Base-by-base conservation (phyloP, 2,329 filamentous ascomycete species). In the Parastagonospora avenae region DNA sequence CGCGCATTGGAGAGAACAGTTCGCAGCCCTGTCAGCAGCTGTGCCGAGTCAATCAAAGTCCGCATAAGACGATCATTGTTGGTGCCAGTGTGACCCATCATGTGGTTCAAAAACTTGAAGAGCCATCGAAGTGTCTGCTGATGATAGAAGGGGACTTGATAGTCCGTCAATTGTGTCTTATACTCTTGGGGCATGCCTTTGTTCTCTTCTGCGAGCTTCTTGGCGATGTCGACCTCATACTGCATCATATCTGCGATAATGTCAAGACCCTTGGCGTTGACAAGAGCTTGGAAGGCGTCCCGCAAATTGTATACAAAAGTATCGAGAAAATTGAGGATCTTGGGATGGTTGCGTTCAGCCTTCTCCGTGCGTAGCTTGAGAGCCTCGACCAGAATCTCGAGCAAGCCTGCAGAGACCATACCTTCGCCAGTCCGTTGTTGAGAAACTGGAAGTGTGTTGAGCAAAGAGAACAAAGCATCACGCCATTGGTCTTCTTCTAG, bases 101-200 rank as follows among this genome's bases (percentile, higher is more conserved):
- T 88, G 71, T 97, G 92, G 63, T 96, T 92, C 56, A 96, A 89
- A 68, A 97, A 96, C 73, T 96, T 97, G 73, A 99, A 88, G 38
- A 97, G 80, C 85, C 91, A 95, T 67, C 95, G 92, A 28, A 99
- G 80, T 14, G 91, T 93, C 72, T 96, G 91, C 70, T 97, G 94
- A 62, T 96, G 89, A 70, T 92, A 91, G 71, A 91, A 97, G 0
- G 92, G 91, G 46, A 97, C 92, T 64, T 91, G 84, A 70, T 97
- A 99, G 75, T 99, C 95, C 38, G 95, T 91, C 24, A 89, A 83
- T 48, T 88, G 87, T 8, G 92, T 96, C 63, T 85, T 87, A 73
- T 89, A 91, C 43, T 87, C 79, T 9, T 80, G 74, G 6, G 85
- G 84, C 55, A 94, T 91, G 10, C 91, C 91, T 48, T 86, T 79